These are phyloP conservation scores for Trichoderma erinaceum DNA, from an alignment of 495 filamentous ascomycete species.

Conservation along the genomic window DNA sequence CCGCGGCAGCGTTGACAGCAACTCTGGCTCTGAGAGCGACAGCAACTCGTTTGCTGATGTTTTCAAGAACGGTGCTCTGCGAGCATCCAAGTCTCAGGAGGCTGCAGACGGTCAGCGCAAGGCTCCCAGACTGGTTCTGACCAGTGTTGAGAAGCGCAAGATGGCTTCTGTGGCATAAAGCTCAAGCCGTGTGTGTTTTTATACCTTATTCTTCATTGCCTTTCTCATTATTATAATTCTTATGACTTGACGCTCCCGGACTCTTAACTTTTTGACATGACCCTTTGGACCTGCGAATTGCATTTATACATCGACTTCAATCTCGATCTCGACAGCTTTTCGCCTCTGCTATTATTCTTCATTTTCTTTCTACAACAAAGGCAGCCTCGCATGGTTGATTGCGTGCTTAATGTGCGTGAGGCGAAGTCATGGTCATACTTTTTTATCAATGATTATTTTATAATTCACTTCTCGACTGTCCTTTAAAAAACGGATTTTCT, in stretches of 20 bases:
- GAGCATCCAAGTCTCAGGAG: slow-evolving; percentile 37
- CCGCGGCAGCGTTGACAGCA: slow-evolving; percentile 52
- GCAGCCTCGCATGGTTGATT: not conserved
- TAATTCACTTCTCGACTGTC: slow-evolving; percentile 14
- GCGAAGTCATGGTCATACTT: not conserved
- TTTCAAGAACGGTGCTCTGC: slow-evolving; percentile 50
- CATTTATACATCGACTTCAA: slow-evolving; percentile 1
- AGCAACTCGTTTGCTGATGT: slow-evolving; percentile 48
- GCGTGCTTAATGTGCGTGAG: not conserved
- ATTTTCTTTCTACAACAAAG: not conserved
- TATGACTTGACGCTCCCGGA: slow-evolving; percentile 16
- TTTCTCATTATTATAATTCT: slow-evolving; percentile 5
- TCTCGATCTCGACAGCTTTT: slow-evolving; percentile 11
- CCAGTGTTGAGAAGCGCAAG: slow-evolving; percentile 87
- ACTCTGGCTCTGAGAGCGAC: slow-evolving; percentile 40
- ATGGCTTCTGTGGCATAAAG: slow-evolving; percentile 6
- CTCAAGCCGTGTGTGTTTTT: not conserved
- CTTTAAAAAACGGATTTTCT: not conserved
- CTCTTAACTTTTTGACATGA: slow-evolving; percentile 10
- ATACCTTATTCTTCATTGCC: not conserved
- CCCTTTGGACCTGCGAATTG: slow-evolving; percentile 14
- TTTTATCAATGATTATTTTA: slow-evolving; percentile 9
- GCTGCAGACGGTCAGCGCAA: slow-evolving; percentile 60
- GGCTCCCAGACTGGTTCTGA: slow-evolving; percentile 80
- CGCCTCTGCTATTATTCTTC: not conserved